phyloP scores from a whole-genome alignment of 805 yeast genomes.

The Candida silvicultrix region DNA sequence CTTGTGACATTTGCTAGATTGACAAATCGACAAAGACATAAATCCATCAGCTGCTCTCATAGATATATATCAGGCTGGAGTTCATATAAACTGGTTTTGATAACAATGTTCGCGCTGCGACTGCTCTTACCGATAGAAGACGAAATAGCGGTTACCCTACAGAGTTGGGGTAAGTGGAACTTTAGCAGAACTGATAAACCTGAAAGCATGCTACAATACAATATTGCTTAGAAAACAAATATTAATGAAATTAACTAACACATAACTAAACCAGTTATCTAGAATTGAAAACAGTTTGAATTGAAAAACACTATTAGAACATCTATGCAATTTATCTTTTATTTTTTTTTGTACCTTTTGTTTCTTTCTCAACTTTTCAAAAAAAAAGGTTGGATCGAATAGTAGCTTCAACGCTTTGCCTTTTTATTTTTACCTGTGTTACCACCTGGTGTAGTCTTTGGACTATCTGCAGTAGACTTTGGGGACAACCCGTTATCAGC shows the following conservation, averaged over 20 bases:
- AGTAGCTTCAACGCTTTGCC: not conserved
- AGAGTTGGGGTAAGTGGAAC: no score
- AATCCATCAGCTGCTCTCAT: no score
- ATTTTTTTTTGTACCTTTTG: not conserved
- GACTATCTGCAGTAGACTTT: constrained; percentile 8
- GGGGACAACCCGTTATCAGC: constrained; percentile 17
- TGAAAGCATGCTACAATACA: no score
- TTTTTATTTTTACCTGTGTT: not conserved
- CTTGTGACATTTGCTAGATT: not conserved
- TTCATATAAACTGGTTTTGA: not conserved
- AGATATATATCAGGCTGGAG: not conserved
- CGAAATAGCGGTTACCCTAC: not conserved
- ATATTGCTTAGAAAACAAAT: not conserved
- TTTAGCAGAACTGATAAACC: no score
- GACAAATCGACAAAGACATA: no score
- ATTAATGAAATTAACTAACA: not conserved
- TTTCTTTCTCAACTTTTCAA: no score
- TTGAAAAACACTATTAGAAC: not conserved
- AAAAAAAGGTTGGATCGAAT: no score
- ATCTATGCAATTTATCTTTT: not conserved
- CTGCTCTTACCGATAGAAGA: no score
- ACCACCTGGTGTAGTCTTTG: not conserved
- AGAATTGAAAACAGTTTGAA: not conserved
- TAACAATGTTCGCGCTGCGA: no score
- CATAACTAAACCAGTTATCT: not conserved